phyloP scores from a whole-genome alignment of 1,284 basidiomycete species.

The Austropuccinia psidii region DNA sequence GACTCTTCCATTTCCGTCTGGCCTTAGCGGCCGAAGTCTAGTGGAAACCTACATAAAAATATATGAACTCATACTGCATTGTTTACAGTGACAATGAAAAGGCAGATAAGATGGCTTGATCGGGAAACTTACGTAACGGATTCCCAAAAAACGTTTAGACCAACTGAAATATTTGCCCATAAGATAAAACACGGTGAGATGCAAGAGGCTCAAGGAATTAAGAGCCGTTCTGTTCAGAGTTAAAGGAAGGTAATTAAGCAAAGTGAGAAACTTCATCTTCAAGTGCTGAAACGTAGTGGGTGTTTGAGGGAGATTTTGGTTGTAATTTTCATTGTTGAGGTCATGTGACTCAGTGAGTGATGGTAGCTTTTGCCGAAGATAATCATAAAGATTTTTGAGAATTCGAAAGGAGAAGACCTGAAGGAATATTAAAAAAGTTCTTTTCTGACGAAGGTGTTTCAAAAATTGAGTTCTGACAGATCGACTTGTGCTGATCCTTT shows the following conservation, averaged over 20 bases:
- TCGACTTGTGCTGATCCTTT: not conserved
- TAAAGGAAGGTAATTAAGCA: constrained; percentile 31
- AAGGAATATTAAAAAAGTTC: constrained; percentile 6
- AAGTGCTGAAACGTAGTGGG: constrained; percentile 21
- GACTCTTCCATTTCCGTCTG: constrained; percentile 11
- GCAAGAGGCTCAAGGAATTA: constrained; percentile 46
- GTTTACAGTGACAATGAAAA: not conserved
- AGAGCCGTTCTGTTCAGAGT: constrained; percentile 45
- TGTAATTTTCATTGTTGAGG: constrained; percentile 4
- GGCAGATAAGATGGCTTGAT: not conserved
- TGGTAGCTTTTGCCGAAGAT: constrained; percentile 4
- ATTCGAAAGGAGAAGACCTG: constrained; percentile 19
- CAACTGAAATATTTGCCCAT: constrained; percentile 48
- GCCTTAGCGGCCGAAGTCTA: constrained; percentile 10
- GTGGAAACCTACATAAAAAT: constrained; percentile 26
- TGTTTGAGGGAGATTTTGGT: constrained; percentile 17
- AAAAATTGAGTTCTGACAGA: constrained; percentile 40
- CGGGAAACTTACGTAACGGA: constrained; percentile 43
- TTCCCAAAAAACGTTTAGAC: constrained; percentile 46
- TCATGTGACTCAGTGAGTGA: not conserved
- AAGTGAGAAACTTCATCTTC: constrained; percentile 15
- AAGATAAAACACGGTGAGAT: constrained; percentile 50
- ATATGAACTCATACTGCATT: not conserved
- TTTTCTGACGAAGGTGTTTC: constrained; percentile 40
- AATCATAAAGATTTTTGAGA: not conserved